Evolutionary conservation across 164 flowering plant species (phyloP).

Genomic region (Liriodendron chinense): DNA sequence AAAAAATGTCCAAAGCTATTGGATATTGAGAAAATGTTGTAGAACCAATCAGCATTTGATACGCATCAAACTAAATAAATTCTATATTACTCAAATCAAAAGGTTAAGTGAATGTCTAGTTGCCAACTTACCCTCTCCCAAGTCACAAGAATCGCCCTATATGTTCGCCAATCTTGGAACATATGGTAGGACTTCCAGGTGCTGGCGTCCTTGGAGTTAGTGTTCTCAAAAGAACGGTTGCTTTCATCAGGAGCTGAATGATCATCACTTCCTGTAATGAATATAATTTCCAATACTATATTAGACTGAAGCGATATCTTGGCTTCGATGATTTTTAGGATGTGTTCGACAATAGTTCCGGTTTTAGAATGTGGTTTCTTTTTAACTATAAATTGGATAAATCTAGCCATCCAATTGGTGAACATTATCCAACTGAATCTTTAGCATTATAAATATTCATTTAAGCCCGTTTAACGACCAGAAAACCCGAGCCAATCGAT

Average conservation of each 20-base stretch:
- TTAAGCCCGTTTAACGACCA: no score
- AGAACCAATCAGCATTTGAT: neutral
- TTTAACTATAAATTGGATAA: neutral
- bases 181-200: slow-evolving; percentile 36
- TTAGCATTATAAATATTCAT: neutral
- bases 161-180: slow-evolving; percentile 76
- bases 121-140: slow-evolving; percentile 52
- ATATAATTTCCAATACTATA: neutral
- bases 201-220: slow-evolving; percentile 39
- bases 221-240: slow-evolving; percentile 38
- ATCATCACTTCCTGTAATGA: slow-evolving; percentile 46
- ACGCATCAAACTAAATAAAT: no score
- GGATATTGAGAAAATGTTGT: no score
- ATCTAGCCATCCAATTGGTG: no score
- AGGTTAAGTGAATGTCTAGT: neutral
- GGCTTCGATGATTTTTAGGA: neutral
- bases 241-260: slow-evolving; percentile 51
- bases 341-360: neutral
- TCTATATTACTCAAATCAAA: no score
- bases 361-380: neutral
- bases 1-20: no score
- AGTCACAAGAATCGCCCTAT: slow-evolving; percentile 63
- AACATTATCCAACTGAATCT: neutral
- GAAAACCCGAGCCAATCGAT: no score
- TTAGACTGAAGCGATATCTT: neutral